phyloP scores from a whole-genome alignment of 2,329 filamentous ascomycete genomes.

The Colletotrichum tanaceti region DNA sequence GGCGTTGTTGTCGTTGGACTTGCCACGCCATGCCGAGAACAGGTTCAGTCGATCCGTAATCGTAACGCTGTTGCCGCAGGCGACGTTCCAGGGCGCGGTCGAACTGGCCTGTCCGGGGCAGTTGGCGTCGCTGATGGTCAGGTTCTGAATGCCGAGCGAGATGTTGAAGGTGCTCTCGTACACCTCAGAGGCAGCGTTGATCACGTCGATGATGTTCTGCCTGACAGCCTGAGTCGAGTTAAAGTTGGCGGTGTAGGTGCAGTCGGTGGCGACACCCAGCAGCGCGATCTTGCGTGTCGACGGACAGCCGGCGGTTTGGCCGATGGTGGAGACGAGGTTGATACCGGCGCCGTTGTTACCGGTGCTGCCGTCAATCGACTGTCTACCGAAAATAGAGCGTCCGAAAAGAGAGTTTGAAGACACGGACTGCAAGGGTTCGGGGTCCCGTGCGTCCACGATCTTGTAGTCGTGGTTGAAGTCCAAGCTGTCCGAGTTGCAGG shows the following conservation, averaged over 20 bases:
- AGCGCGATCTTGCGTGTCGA: constrained; percentile 90
- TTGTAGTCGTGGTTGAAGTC: constrained; percentile 81
- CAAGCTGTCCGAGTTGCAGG: constrained; percentile 81
- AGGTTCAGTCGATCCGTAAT: constrained; percentile 85
- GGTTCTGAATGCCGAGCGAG: constrained; percentile 86
- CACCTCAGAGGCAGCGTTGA: constrained; percentile 87
- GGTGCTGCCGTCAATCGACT: constrained; percentile 73
- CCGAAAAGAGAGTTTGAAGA: constrained; percentile 77
- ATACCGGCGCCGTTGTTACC: constrained; percentile 82
- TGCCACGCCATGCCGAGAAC: constrained; percentile 90
- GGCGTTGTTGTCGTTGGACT: constrained; percentile 81
- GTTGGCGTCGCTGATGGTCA: constrained; percentile 79
- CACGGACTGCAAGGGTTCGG: constrained; percentile 66
- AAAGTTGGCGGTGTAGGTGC: constrained; percentile 83
- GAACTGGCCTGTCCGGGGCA: constrained; percentile 78
- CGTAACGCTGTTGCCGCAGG: constrained; percentile 70
- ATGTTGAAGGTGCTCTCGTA: constrained; percentile 97
- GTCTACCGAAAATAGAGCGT: constrained; percentile 77
- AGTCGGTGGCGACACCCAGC: constrained; percentile 92
- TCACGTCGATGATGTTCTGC: constrained; percentile 81
- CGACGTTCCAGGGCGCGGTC: constrained; percentile 85
- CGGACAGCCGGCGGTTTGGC: constrained; percentile 85
- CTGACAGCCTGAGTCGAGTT: constrained; percentile 72
- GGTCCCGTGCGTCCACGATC: constrained; percentile 58
- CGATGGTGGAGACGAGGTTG: constrained; percentile 83